Percentiles rank a stretch among this genome's conserved stretches.
phyloP scores from a whole-genome alignment of 2,329 filamentous ascomycete genomes.

The Metarhizium guizhouense region DNA sequence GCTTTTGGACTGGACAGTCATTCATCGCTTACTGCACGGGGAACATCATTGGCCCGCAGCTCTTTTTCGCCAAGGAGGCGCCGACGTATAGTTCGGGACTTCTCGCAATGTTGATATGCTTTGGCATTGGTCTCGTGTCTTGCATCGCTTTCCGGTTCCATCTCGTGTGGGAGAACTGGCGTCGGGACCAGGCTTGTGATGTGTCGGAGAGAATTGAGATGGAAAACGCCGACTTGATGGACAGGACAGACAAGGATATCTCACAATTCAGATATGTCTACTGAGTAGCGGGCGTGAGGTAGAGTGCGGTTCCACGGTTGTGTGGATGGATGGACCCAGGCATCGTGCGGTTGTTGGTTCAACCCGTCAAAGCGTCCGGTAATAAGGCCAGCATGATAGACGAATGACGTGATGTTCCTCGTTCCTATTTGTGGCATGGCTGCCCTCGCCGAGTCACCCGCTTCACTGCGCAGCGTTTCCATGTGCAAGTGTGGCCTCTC shows the following conservation, averaged over 20 bases:
- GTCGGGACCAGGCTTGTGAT: slow-evolving; percentile 30
- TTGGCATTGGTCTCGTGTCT: slow-evolving; percentile 36
- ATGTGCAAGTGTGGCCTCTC: no score
- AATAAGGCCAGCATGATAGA: no score
- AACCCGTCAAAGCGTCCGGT: no score
- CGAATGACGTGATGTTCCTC: no score
- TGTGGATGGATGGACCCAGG: no score
- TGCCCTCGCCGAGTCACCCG: no score
- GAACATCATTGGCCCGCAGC: slow-evolving; percentile 52
- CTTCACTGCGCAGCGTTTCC: no score
- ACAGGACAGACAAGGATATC: slow-evolving; percentile 48
- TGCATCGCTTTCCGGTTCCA: slow-evolving; percentile 38
- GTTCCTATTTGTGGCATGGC: no score
- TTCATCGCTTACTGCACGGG: slow-evolving; percentile 53
- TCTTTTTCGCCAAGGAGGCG: slow-evolving; percentile 47
- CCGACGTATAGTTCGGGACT: slow-evolving; percentile 55
- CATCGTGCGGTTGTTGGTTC: no score
- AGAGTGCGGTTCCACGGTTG: no score
- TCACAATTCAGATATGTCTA: slow-evolving; percentile 44
- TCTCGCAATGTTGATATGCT: slow-evolving; percentile 51
- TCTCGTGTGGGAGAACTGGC: slow-evolving; percentile 42
- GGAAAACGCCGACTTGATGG: slow-evolving; percentile 17
- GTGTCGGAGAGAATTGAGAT: slow-evolving; percentile 1
- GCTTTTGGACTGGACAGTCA: slow-evolving; percentile 14
- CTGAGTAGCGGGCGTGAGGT: slow-evolving; percentile 5